phyloP scores from a whole-genome alignment of 2,329 filamentous ascomycete species.

The Ramichloridium luteum region DNA sequence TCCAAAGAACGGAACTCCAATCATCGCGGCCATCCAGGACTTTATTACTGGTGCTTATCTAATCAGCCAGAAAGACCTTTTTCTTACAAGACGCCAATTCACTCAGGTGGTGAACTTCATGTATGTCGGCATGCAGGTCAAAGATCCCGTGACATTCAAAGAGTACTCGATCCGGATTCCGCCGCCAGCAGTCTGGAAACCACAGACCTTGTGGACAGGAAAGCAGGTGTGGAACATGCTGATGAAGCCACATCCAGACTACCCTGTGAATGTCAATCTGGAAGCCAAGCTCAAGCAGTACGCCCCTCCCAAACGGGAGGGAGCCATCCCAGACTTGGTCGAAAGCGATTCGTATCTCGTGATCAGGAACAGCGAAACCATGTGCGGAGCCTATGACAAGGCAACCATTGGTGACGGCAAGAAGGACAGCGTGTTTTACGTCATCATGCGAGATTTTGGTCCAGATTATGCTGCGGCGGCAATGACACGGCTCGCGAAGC shows the following conservation, averaged over 20 bases:
- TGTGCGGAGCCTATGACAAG: constrained; percentile 98
- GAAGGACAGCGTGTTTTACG: constrained; percentile 95
- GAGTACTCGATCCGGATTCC: constrained; percentile 66
- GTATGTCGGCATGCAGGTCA: constrained; percentile 57
- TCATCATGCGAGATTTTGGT: constrained; percentile 89
- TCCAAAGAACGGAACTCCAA: constrained; percentile 93
- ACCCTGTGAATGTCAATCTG: constrained; percentile 73
- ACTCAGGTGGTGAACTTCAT: constrained; percentile 87
- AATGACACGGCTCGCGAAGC: constrained; percentile 87
- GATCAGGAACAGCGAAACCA: constrained; percentile 89
- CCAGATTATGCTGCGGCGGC: constrained; percentile 75
- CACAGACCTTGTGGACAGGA: constrained; percentile 82
- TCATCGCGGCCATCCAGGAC: constrained; percentile 98
- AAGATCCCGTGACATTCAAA: constrained; percentile 34
- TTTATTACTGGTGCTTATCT: constrained; percentile 95
- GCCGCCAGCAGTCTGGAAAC: constrained; percentile 74
- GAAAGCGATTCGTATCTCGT: constrained; percentile 70
- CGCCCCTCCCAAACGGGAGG: constrained; percentile 44
- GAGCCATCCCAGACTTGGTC: constrained; percentile 66
- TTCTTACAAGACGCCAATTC: constrained; percentile 81
- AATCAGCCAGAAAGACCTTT: constrained; percentile 81
- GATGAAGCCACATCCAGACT: constrained; percentile 78
- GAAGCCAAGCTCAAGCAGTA: constrained; percentile 87
- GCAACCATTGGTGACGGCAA: constrained; percentile 93
- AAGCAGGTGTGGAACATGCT: constrained; percentile 92